Base-by-base conservation (phyloP, 257 asterid species). In the Nicotiana knightiana region DNA sequence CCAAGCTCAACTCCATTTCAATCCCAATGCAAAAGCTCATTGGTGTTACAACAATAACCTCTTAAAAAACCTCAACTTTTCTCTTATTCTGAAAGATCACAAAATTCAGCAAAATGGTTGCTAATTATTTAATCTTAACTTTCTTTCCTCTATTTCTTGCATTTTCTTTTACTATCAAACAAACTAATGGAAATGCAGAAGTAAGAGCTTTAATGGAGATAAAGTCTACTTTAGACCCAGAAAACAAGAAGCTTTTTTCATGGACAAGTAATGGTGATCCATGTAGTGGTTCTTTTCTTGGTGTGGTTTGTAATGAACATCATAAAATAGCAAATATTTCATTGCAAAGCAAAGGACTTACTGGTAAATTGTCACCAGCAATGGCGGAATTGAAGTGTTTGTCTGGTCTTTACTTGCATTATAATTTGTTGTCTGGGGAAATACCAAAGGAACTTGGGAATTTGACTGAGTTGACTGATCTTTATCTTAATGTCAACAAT, bases 271-370 rank as follows among this genome's bases (percentile, higher is more conserved):
- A 80, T 85, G 96, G 93, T 57, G 97, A 94, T 78, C 98, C 94
- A 0, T 96, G 99, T 91, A 86, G 86, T 76, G 96, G 94, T 83
- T 39, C 87, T 18, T 96, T 96, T 59, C 83, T 78, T 65, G 99
- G 98, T 51, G 96, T 96, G 17, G 93, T 91, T 67, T 96, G 99
- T 84, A 96, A 96, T 86, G 91, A 87, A 84, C 94, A 93, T 87
- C 88, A 89, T 73, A 96, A 94, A 85, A 97, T 96, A 80, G 93
- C 91, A 0, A 96, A 92, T 79, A 91, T 96, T 37, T 89, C 98
- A 0, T 86, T 96, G 75, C 90, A 88, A 85, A 84, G 90, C 1
- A 92, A 84, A 85, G 88, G 94, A 75, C 98, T 96, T 77, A 32
- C 96, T 81, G 99, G 98, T 61, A 93, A 87, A 75, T 61, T 96